Conservation (phyloP, 78 protist genomes). For the Chrysochromulina tobinii region DNA sequence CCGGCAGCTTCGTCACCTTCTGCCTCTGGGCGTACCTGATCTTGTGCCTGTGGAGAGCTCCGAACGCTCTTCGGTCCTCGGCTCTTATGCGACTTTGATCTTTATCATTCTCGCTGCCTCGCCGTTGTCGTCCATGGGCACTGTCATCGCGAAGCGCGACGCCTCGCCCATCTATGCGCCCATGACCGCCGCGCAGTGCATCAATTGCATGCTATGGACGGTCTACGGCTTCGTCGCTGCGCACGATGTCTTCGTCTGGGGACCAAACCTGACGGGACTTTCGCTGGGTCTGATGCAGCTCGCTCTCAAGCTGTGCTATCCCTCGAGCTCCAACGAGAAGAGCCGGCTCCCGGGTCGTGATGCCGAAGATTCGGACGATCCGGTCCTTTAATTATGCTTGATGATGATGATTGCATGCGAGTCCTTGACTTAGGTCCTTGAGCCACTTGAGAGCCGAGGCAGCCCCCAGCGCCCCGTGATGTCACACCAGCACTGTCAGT, state of each 20-base stretch:
- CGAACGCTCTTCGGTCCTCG: not conserved
- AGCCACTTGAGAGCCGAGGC: too few relatives aligned
- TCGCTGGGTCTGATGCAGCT: not conserved
- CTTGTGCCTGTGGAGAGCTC: rapidly evolving
- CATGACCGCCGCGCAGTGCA: not conserved
- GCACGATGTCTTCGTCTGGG: conserved; percentile 1
- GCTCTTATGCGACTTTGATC: not conserved
- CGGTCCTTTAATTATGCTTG: too few relatives aligned
- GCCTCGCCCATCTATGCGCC: not conserved
- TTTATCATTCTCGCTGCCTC: not conserved
- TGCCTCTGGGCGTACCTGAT: too few relatives aligned
- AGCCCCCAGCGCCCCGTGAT: too few relatives aligned
- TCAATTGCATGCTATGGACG: not conserved
- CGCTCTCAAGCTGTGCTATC: not conserved
- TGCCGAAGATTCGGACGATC: too few relatives aligned
- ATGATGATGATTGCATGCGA: too few relatives aligned
- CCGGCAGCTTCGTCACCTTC: not conserved
- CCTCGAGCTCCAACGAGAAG: too few relatives aligned
- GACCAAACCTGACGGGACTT: not conserved
- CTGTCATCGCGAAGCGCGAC: not conserved
- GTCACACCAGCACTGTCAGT: too few relatives aligned
- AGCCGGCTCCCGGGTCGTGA: too few relatives aligned
- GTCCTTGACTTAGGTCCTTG: too few relatives aligned
- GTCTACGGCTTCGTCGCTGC: not conserved
- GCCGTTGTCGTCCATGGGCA: not conserved